Evolutionary conservation across 805 yeast genomes (phyloP).

Genomic region (Isabelozyma rhagii): DNA sequence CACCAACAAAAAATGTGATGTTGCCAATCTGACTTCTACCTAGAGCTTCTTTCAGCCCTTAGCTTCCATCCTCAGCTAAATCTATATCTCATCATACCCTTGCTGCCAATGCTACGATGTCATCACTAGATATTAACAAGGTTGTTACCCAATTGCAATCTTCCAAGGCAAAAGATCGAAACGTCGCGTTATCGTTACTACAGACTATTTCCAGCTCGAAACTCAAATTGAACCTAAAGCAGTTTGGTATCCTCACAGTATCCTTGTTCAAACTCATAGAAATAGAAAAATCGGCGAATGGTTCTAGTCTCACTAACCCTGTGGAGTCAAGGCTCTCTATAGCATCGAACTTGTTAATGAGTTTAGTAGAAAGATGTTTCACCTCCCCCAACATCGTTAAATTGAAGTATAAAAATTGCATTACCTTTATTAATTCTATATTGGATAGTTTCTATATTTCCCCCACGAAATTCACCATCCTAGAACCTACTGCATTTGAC

Average conservation of each 20-base stretch:
- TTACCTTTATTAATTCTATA: constrained; percentile 14
- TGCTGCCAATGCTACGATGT: constrained; percentile 5
- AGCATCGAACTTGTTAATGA: constrained; percentile 30
- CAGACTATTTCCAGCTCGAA: constrained; percentile 17
- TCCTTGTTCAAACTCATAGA: constrained; percentile 26
- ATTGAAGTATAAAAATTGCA: constrained; percentile 19
- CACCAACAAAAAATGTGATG: too few relatives aligned
- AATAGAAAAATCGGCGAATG: constrained; percentile 31
- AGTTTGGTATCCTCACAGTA: constrained; percentile 17
- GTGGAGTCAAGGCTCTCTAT: constrained; percentile 25
- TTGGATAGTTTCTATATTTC: constrained; percentile 13
- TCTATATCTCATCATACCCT: too few relatives aligned
- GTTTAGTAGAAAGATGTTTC: constrained; percentile 14
- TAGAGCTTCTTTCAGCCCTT: too few relatives aligned
- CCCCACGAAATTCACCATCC: constrained; percentile 2
- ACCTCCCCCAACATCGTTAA: constrained; percentile 3
- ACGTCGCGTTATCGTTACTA: constrained; percentile 40
- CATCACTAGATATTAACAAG: constrained; percentile 16
- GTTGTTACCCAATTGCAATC: constrained; percentile 38
- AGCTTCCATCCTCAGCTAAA: too few relatives aligned
- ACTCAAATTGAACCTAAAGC: constrained; percentile 15
- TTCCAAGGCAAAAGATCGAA: constrained; percentile 52
- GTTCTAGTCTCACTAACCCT: constrained; percentile 18
- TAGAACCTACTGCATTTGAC: constrained; percentile 22
- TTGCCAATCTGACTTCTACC: too few relatives aligned